Evolutionary conservation across 371 early-diverging fungal species (phyloP).

Genomic region (Entomophthora muscae): DNA sequence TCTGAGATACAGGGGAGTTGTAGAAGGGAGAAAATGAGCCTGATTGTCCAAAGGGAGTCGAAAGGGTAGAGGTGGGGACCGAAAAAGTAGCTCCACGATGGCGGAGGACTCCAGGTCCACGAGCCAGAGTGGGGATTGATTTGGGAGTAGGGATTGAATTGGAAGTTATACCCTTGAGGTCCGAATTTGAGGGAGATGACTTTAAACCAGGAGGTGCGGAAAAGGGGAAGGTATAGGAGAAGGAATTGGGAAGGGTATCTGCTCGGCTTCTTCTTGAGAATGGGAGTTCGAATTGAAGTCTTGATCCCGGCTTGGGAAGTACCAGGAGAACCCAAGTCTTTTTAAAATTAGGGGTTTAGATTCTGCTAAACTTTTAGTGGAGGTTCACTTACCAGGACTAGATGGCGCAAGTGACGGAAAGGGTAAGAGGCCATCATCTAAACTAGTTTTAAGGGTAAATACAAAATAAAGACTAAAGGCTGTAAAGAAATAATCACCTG

Average conservation of each 20-base stretch:
- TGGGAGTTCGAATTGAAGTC: neutral
- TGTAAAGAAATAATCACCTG: too few species aligned
- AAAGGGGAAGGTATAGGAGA: neutral
- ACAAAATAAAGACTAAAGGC: too few species aligned
- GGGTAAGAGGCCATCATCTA: neutral
- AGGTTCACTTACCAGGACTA: neutral
- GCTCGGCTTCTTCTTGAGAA: neutral
- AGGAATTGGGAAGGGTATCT: conserved; percentile 4
- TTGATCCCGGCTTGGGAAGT: neutral
- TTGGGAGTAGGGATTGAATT: conserved; percentile 1
- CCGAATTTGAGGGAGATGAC: neutral
- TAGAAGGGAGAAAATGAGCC: neutral
- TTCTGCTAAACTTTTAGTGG: neutral
- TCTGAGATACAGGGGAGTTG: neutral
- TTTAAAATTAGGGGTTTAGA: too few species aligned
- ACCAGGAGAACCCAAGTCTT: too few species aligned
- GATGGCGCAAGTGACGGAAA: neutral
- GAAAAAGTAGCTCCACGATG: conserved; percentile 6
- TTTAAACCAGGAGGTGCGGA: conserved; percentile 4
- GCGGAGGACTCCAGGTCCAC: neutral
- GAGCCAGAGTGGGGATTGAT: conserved; percentile 4
- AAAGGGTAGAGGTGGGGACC: neutral
- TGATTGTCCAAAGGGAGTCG: neutral
- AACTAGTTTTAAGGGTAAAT: too few species aligned
- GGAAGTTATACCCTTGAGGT: neutral